These are phyloP conservation scores for Arthromyces matolae DNA, from an alignment of 768 basidiomycete species.

Conservation along the genomic window DNA sequence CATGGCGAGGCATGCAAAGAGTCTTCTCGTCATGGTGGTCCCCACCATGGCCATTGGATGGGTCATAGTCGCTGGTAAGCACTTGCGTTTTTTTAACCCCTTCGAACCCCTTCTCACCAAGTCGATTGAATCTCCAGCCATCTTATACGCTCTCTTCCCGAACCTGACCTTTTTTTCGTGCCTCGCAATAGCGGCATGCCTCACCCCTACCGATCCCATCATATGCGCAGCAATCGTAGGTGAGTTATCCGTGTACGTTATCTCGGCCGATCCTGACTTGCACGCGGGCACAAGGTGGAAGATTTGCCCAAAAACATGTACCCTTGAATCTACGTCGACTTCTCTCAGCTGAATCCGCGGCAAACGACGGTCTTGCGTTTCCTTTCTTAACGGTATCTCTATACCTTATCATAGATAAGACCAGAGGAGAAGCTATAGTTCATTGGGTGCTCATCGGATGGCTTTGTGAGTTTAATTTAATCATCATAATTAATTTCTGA, in stretches of 20 bases:
- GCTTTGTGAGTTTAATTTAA: slow-evolving; percentile 47
- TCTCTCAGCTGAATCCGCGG: slow-evolving; percentile 85
- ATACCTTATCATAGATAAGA: slow-evolving; percentile 74
- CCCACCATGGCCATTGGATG: slow-evolving; percentile 86
- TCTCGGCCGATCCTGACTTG: not conserved
- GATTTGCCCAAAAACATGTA: slow-evolving; percentile 66
- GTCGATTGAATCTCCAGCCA: slow-evolving; percentile 30
- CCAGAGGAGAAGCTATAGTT: slow-evolving; percentile 58
- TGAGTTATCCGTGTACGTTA: slow-evolving; percentile 19
- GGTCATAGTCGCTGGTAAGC: slow-evolving; percentile 67
- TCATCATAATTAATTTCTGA: not conserved
- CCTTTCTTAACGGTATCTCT: slow-evolving; percentile 86
- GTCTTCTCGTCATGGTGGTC: slow-evolving; percentile 65
- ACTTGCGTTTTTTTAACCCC: not conserved
- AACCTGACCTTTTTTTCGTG: slow-evolving; percentile 66
- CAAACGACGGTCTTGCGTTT: slow-evolving; percentile 95
- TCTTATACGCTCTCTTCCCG: slow-evolving; percentile 74
- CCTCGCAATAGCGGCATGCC: slow-evolving; percentile 82
- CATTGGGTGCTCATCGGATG: slow-evolving; percentile 89
- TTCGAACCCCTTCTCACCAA: not conserved
- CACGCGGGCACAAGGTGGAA: slow-evolving; percentile 46
- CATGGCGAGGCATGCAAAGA: slow-evolving; percentile 73
- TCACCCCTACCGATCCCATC: slow-evolving; percentile 94
- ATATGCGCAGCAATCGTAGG: slow-evolving; percentile 82
- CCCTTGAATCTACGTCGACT: slow-evolving; percentile 75